Evolutionary conservation across 2,329 filamentous ascomycete genomes (phyloP), one percentile per base, ranked within the genome.

Genomic region (Diaporthe vexans): DNA sequence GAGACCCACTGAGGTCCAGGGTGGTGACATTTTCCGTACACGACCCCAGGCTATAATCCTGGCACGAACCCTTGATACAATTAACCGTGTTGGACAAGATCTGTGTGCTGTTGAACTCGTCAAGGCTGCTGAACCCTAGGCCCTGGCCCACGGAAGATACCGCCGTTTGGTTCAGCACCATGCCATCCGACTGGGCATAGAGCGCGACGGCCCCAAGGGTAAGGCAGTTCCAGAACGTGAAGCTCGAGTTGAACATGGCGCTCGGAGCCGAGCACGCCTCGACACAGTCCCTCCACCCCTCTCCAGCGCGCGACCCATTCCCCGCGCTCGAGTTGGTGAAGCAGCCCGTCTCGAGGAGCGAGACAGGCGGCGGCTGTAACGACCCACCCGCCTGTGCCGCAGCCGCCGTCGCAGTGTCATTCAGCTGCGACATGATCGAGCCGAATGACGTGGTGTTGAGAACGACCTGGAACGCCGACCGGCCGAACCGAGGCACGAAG

Each of bases 181-280:
- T 21, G 6, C 24, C 51, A 21, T 58, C 26, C 13, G 21, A 29
- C 10, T 35, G 24, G 0, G 68, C 71, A 26, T 73, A 73, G 19
- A 52, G 65, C 21, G 61, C 58, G 56, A 67, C 74, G 33, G 71
- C 74, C 29, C 61, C 74, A 17, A 75, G 51, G 26, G 59, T 71
- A 40, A 75, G 65, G 51, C 74, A 75, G 51, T 73, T 73, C 65
- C 71, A 73, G 26, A 75, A 54, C n/a, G 65, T 75, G 33, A 67
- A 75, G 48, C 73, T 71, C 51, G 74, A 73, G 43, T 73, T 73
- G 52, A 75, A 75, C 74, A 75, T 71, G 33, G 37, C 15, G n/a
- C 21, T 29, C 40, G 71, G 58, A 26, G 37, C 10, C 17, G 71
- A 58, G 35, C 74, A 75, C 1, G 71, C 71, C 17, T 59, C 57